Conservation (phyloP, 2,329 filamentous ascomycete species). For the Exophiala dermatitidis region DNA sequence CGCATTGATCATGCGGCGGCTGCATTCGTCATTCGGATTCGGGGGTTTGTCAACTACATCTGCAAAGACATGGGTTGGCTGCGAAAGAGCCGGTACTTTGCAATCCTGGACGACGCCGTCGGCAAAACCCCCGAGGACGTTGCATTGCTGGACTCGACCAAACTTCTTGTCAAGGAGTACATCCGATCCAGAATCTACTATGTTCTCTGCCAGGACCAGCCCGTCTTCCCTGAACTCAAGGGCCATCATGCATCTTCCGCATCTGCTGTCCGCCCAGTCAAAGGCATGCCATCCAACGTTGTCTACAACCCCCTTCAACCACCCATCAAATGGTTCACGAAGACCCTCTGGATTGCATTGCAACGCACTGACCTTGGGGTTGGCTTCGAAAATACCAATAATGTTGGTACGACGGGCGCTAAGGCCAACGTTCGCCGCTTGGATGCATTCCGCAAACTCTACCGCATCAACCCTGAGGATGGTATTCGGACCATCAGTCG, state of each 20-base stretch:
- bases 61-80: slow-evolving; percentile 38
- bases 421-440: background rate
- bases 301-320: slow-evolving; percentile 13
- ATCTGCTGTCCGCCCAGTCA: slow-evolving; percentile 2
- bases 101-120: slow-evolving; percentile 28
- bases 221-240: slow-evolving; percentile 4
- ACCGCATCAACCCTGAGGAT: background rate
- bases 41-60: slow-evolving; percentile 32
- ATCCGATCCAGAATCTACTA: slow-evolving; percentile 30
- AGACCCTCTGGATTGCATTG: slow-evolving; percentile 30
- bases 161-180: slow-evolving; percentile 30
- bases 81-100: slow-evolving; percentile 28
- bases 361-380: slow-evolving; percentile 7
- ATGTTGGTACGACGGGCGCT: slow-evolving; percentile 3
- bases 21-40: slow-evolving; percentile 45
- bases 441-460: slow-evolving; percentile 2
- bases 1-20: slow-evolving; percentile 54
- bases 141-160: slow-evolving; percentile 23
- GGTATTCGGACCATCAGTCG: slow-evolving; percentile 5
- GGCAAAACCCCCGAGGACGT: slow-evolving; percentile 15
- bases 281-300: background rate
- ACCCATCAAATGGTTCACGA: slow-evolving; percentile 25
- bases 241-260: background rate
- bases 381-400: background rate
- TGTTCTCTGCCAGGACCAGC: slow-evolving; percentile 18